Base-by-base conservation (phyloP, 1,284 basidiomycete genomes). In the Boletellus deceptivus region DNA sequence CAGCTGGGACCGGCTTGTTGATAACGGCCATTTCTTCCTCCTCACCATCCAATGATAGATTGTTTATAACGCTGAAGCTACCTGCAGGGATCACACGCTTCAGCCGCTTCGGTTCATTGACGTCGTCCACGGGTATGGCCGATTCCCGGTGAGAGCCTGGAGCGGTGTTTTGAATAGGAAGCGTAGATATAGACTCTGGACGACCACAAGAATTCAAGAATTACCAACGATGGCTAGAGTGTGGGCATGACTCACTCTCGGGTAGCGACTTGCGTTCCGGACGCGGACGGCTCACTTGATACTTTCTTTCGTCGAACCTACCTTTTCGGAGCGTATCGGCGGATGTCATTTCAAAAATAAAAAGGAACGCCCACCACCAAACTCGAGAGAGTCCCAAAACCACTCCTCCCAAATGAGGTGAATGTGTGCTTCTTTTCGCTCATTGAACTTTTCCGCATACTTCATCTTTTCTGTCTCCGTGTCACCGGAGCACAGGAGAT, bases 371-470 rank as follows among this genome's bases (percentile, higher is more conserved):
- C 44, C 48, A 77, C 86, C 89, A 51, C 82, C 81, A 56, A 81
- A 86, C 42, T 82, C 76, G 9, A 89, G 55, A 31, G 76, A 90
- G 58, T 92, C 90, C 84, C 86, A 88, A 55, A 93, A 86, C 89
- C 89, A 93, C 53, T 91, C 89, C 56, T 89, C 87, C 84, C 89
- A 91, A 2, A 93, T 80, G 3, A 91, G 71, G 44, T 78, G 74
- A 34, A 91, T 86, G 40, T 78, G 72, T 0, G 82, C 83, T 59
- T 89, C 85, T 14, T 82, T 75, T 24, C 71, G 66, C 44, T 73
- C 64, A 60, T 89, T 87, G 61, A 87, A 83, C 64, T 86, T 85
- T 52, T 82, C 75, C 1, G 84, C 81, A 58, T 84, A 84, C 20
- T 72, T 72, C 76, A 91, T 86, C 69, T 89, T 89, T 37, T 84